Percentiles rank a stretch among this genome's conserved stretches.
Evolutionary conservation across 2,329 filamentous ascomycete species (phyloP).

Genomic region (Xylariaceae sp.): DNA sequence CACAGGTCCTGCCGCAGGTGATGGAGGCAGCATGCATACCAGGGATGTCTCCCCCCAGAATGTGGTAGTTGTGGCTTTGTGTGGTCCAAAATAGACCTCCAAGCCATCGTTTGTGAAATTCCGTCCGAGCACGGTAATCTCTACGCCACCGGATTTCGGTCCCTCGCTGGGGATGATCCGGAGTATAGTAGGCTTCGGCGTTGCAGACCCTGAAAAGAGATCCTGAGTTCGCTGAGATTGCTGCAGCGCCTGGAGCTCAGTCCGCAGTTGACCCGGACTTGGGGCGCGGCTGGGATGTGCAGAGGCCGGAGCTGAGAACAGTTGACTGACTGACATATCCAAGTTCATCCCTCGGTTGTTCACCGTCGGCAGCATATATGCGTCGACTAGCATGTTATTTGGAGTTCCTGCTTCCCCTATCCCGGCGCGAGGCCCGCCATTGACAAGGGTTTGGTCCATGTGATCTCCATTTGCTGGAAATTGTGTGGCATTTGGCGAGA

Average conservation of each 20-base stretch:
- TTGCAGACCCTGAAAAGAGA: conserved; percentile 46
- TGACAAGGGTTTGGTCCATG: conserved; percentile 26
- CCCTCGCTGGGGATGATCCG: conserved; percentile 81
- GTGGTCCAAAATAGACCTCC: conserved; percentile 76
- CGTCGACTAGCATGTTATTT: conserved; percentile 48
- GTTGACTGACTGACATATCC: conserved; percentile 57
- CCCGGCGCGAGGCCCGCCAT: conserved; percentile 36
- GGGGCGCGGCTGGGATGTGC: conserved; percentile 71
- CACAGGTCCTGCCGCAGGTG: conserved; percentile 61
- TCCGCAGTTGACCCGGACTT: conserved; percentile 57
- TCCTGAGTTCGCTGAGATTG: conserved; percentile 36
- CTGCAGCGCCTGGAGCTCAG: conserved; percentile 39
- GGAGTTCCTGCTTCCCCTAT: conserved; percentile 60
- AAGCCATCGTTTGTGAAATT: conserved; percentile 69
- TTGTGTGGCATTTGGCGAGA: conserved; percentile 41
- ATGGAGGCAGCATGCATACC: conserved; percentile 71
- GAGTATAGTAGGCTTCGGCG: conserved; percentile 60
- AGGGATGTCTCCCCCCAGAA: conserved; percentile 78
- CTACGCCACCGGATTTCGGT: conserved; percentile 75
- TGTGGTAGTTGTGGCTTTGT: conserved; percentile 62
- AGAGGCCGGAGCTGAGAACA: conserved; percentile 69
- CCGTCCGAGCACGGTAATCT: conserved; percentile 78
- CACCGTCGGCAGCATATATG: conserved; percentile 48
- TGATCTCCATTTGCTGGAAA: conserved; percentile 38
- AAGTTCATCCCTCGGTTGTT: conserved; percentile 58